These are phyloP conservation scores for Kitagawia praeruptora DNA, from an alignment of 129 eudicot genomes.

Conservation along the genomic window DNA sequence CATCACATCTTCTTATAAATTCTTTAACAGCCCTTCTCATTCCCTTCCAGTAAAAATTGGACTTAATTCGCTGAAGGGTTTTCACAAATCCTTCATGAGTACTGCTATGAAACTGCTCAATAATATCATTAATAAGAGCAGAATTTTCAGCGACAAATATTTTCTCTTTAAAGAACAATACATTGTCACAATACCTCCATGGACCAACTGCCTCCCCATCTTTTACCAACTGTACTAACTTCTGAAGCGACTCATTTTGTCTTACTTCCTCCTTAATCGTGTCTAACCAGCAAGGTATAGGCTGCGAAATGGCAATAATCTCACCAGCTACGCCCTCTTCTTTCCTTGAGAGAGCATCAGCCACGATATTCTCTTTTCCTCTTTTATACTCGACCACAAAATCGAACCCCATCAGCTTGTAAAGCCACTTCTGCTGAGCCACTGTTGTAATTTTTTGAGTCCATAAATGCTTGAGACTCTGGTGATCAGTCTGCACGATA, in stretches of 20 bases:
- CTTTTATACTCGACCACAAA: slow-evolving; percentile 5
- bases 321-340: not conserved
- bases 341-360: not conserved
- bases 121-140: not conserved
- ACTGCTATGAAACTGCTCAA: not conserved
- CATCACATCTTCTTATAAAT: not conserved
- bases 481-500: not conserved
- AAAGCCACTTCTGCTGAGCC: not conserved
- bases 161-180: not conserved
- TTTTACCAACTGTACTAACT: not conserved
- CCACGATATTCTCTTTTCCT: not conserved
- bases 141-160: not conserved
- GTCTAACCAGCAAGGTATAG: not conserved
- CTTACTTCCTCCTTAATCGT: not conserved
- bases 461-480: not conserved
- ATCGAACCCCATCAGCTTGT: not conserved
- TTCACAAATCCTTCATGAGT: not conserved
- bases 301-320: not conserved
- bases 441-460: not conserved
- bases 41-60: not conserved
- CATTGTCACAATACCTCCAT: not conserved
- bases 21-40: not conserved
- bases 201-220: not conserved
- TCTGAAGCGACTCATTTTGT: not conserved
- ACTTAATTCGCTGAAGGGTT: not conserved